Evolutionary conservation across 2,329 filamentous ascomycete species (phyloP), one percentile per base, ranked within the genome.

Genomic region (Fusarium praegraminearum): DNA sequence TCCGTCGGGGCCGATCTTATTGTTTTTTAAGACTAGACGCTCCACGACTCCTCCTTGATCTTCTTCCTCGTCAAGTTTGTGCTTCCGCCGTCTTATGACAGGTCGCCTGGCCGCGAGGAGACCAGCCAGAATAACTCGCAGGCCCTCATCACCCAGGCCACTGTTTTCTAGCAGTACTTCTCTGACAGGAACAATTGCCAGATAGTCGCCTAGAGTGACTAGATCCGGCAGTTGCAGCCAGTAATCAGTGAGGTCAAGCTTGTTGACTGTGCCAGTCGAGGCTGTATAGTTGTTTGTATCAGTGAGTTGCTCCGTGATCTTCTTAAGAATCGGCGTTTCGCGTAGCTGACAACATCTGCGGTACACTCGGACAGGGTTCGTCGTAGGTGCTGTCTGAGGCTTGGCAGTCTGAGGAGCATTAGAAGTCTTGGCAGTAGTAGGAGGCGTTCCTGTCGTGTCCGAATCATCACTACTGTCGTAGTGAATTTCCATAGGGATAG

Each of bases 281-380:
- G 86, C 79, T 12, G 90, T 85, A 32, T 85, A 88, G 51, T 91
- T 91, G n/a, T 87, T 85, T 2, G 90, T 86, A 38, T 90, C 88
- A 38, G 88, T 89, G 7, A 99, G 90, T 78, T 98, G 94, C 75
- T 97, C 93, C 0, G 93, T 95, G 47, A 99, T 91, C 75, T 93
- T 93, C 79, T 97, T 97, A 22, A 98, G 83, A 54, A 98, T 94
- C 0, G 94, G 93, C 0, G 94, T 97, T 80, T 98, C 96, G 61
- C 96, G 89, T 32, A 99, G 83, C 77, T 98, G 95, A 77, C 96
- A 98, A 78, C 96, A 98, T 76, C 96, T 87, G 70, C 95, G 88
- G 79, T 99, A 99, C 75, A 99, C 97, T 61, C 95, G 88, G 16
- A 94, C 89, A 3, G 96, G 95, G 76, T 98, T 96, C 2, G 92